phyloP scores from a whole-genome alignment of 148 eudicot genomes.

The Rhododendron vialii region DNA sequence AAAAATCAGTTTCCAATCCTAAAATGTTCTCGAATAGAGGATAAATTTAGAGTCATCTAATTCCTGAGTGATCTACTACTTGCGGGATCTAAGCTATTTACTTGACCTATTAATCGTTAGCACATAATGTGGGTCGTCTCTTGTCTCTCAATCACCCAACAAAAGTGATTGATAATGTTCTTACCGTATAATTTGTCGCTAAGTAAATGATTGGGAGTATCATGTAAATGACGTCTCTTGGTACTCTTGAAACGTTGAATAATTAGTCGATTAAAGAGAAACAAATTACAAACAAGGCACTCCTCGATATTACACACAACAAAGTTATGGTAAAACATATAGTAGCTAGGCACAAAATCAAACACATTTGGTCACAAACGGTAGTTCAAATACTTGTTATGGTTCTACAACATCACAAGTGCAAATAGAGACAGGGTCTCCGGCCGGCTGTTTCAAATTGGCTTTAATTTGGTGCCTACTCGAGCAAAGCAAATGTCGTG shows the following conservation, averaged over 20 bases:
- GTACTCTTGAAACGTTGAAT: not conserved
- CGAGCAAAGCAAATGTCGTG: slow-evolving; percentile 61
- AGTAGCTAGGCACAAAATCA: not conserved
- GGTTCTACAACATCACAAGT: not conserved
- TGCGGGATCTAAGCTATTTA: too few species aligned
- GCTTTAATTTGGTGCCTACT: slow-evolving; percentile 6
- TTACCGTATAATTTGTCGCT: not conserved
- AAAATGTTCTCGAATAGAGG: too few species aligned
- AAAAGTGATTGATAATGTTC: too few species aligned
- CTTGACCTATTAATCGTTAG: too few species aligned
- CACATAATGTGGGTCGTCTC: too few species aligned
- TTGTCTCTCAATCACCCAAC: not conserved
- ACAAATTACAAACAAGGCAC: not conserved
- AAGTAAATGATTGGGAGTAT: not conserved
- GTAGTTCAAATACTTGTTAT: not conserved
- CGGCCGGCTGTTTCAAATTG: not conserved
- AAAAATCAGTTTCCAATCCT: too few species aligned
- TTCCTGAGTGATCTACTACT: too few species aligned
- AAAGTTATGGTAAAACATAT: not conserved
- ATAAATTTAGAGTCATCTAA: too few species aligned
- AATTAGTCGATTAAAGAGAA: not conserved
- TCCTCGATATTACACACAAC: not conserved
- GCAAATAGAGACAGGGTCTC: not conserved
- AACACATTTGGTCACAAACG: not conserved
- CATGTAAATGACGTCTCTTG: not conserved